A percentile compares a stretch with the other conserved stretches of the same genome.
These are phyloP conservation scores for Coemansia sp. DNA, from an alignment of 192 early-diverging fungal genomes.

Conservation along the genomic window DNA sequence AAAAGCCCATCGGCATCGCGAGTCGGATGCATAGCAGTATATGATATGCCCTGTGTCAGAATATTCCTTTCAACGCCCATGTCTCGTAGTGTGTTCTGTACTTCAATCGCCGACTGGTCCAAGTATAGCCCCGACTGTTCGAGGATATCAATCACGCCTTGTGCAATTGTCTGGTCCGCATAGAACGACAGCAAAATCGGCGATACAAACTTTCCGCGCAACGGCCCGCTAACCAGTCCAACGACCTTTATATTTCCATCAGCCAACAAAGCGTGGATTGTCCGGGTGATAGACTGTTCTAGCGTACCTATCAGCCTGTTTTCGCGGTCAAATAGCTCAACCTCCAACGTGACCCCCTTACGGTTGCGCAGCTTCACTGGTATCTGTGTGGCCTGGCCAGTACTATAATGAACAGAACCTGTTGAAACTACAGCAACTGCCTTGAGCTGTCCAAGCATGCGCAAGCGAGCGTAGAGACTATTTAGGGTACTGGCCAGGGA, in stretches of 20 bases:
- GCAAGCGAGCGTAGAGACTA: slow-evolving; percentile 7
- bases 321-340: slow-evolving; percentile 30
- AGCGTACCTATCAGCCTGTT: slow-evolving; percentile 37
- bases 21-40: slow-evolving; percentile 20
- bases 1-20: slow-evolving; percentile 27
- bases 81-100: slow-evolving; percentile 27
- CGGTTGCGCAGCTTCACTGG: slow-evolving; percentile 40
- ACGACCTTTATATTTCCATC: slow-evolving; percentile 32
- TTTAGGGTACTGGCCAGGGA: background rate
- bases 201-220: slow-evolving; percentile 36
- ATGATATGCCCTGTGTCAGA: slow-evolving; percentile 35
- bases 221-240: slow-evolving; percentile 25
- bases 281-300: slow-evolving; percentile 36
- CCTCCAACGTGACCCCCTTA: slow-evolving; percentile 16
- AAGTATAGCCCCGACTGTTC: slow-evolving; percentile 37
- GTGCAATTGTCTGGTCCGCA: slow-evolving; percentile 22
- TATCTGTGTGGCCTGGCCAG: slow-evolving; percentile 18
- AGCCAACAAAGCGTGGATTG: slow-evolving; percentile 27
- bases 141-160: slow-evolving; percentile 21
- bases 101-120: slow-evolving; percentile 38
- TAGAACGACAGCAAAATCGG: slow-evolving; percentile 46
- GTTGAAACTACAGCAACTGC: slow-evolving; percentile 38
- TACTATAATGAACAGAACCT: slow-evolving; percentile 26
- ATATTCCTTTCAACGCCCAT: slow-evolving; percentile 28
- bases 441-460: slow-evolving; percentile 46